A percentile compares a stretch with the other conserved stretches of the same genome.
phyloP scores from a whole-genome alignment of 345 rosid genomes.

The Trapa incisa region DNA sequence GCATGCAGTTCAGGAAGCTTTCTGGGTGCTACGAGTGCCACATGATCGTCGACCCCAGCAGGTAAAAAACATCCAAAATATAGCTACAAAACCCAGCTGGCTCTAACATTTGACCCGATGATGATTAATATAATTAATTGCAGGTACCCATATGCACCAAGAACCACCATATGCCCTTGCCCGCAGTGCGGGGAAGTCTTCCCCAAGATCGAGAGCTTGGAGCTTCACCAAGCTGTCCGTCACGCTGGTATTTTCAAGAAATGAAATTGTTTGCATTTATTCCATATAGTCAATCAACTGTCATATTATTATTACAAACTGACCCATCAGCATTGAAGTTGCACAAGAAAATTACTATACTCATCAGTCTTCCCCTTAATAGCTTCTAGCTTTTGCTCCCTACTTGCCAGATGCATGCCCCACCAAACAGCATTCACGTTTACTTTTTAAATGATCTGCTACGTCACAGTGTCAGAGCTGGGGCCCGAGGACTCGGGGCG shows the following conservation, averaged over 20 bases:
- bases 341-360: background rate
- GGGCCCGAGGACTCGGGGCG: slow-evolving; percentile 95
- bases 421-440: slow-evolving; percentile 17
- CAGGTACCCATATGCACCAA: slow-evolving; percentile 59
- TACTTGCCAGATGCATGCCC: slow-evolving; percentile 2
- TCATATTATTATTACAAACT: too few species aligned
- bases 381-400: background rate
- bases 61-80: slow-evolving; percentile 21
- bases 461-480: slow-evolving; percentile 72
- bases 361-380: background rate
- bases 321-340: background rate
- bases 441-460: background rate
- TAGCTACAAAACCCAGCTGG: background rate
- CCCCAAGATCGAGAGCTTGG: slow-evolving; percentile 83
- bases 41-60: slow-evolving; percentile 87
- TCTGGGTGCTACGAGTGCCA: slow-evolving; percentile 96
- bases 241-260: slow-evolving; percentile 56
- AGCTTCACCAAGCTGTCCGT: slow-evolving; percentile 92
- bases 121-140: background rate
- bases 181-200: slow-evolving; percentile 90
- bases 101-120: background rate
- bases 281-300: too few species aligned
- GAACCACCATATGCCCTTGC: slow-evolving; percentile 37
- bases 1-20: slow-evolving; percentile 90
- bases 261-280: too few species aligned